These are phyloP conservation scores for Psilocybe subaeruginosa DNA, from an alignment of 768 basidiomycete genomes.

Conservation along the genomic window DNA sequence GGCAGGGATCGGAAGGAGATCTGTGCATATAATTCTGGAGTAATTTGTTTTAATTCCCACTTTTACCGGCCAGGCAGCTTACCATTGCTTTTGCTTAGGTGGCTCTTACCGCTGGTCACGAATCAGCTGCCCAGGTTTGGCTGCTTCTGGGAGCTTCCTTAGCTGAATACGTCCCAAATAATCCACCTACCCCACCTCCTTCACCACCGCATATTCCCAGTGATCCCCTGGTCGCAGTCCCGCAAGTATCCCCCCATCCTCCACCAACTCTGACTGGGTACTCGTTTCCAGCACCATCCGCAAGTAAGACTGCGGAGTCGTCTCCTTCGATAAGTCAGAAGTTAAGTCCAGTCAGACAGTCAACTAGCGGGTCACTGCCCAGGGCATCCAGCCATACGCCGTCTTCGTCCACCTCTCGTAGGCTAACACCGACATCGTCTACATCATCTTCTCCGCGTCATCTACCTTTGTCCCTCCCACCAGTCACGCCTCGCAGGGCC, in stretches of 20 bases:
- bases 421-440: slow-evolving; percentile 60
- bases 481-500: slow-evolving; percentile 43
- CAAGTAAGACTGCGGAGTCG: slow-evolving; percentile 9
- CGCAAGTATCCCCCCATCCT: slow-evolving; percentile 19
- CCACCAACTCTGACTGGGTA: slow-evolving; percentile 8
- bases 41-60: slow-evolving; percentile 19
- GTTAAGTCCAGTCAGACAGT: slow-evolving; percentile 21
- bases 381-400: slow-evolving; percentile 23
- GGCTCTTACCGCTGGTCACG: slow-evolving; percentile 61
- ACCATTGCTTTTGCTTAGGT: slow-evolving; percentile 34
- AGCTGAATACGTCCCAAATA: slow-evolving; percentile 46
- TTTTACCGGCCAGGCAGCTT: not conserved
- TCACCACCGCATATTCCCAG: slow-evolving; percentile 20
- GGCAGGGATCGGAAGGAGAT: slow-evolving; percentile 46
- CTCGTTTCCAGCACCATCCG: slow-evolving; percentile 17
- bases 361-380: slow-evolving; percentile 16
- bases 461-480: slow-evolving; percentile 42
- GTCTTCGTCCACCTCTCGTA: slow-evolving; percentile 45
- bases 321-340: slow-evolving; percentile 6
- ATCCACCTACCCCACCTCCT: slow-evolving; percentile 27
- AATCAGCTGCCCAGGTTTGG: slow-evolving; percentile 69
- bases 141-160: slow-evolving; percentile 61
- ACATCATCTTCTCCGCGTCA: slow-evolving; percentile 60
- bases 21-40: slow-evolving; percentile 66
- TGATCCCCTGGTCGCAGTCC: slow-evolving; percentile 5